These are phyloP conservation scores for Pseudopithomyces maydicus DNA, from an alignment of 2,329 filamentous ascomycete genomes.

Conservation along the genomic window DNA sequence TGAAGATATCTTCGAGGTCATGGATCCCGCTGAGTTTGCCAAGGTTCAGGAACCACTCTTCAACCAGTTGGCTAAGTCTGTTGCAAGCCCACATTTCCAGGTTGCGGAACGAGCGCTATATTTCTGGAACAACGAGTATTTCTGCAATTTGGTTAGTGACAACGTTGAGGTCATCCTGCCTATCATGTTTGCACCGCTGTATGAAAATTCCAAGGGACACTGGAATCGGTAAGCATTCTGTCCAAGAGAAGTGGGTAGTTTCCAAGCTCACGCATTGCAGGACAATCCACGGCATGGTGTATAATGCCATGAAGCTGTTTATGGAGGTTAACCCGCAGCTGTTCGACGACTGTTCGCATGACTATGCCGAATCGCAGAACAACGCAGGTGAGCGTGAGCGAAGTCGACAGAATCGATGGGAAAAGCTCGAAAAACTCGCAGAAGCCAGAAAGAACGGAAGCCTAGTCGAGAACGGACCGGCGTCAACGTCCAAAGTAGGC, in stretches of 20 bases:
- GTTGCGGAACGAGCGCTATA: conserved; percentile 96
- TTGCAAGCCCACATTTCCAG: conserved; percentile 98
- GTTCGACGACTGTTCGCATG: conserved; percentile 97
- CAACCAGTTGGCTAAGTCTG: conserved; percentile 95
- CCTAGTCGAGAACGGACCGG: conserved; percentile 30
- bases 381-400: conserved; percentile 84
- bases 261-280: conserved; percentile 54
- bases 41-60: conserved; percentile 98
- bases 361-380: conserved; percentile 96
- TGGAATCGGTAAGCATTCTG: conserved; percentile 82
- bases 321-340: conserved; percentile 99
- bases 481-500: conserved; percentile 39
- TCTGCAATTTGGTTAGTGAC: conserved; percentile 98
- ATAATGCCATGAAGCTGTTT: conserved; percentile 99
- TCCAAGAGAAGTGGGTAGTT: neutral
- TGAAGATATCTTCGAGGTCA: conserved; percentile 99
- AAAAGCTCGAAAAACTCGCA: conserved; percentile 79
- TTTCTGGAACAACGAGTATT: conserved; percentile 99
- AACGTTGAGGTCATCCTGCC: conserved; percentile 98
- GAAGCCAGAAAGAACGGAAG: conserved; percentile 66
- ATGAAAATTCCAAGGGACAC: conserved; percentile 98
- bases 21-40: conserved; percentile 97
- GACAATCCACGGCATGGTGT: conserved; percentile 99
- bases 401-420: conserved; percentile 85
- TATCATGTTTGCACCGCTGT: conserved; percentile 98